Base-by-base conservation (phyloP, 2,329 filamentous ascomycete species). In the Colletotrichum sp. region DNA sequence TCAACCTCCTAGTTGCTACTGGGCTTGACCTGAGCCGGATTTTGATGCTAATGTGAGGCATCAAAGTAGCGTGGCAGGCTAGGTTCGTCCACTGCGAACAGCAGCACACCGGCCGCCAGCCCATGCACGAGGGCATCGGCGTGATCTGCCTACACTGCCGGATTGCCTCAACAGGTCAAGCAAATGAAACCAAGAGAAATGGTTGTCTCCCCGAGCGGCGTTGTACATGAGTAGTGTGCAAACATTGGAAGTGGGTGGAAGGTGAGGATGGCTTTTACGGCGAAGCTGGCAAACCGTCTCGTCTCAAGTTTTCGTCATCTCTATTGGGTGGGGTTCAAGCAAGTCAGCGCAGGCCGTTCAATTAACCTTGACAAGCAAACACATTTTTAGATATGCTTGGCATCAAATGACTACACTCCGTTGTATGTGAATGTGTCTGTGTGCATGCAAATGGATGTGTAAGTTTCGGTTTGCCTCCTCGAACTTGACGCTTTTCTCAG, bases 51-150 rank as follows among this genome's bases (percentile, higher is more conserved):
- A 60, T 48, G 26, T 15, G 34, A 61, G 58, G 70, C 70, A 69
- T 52, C 16, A 38, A 67, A 34, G 48, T 58, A 66, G 67, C 36
- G 67, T 61, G 60, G 60, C 71, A 38, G 60, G 60, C 67, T 66
- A 66, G 67, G 67, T 71, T 74, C 71, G 18, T 74, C 68, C 52
- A 61, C 70, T 74, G 71, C 48, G 67, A 66, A 71, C 60, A 21
- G 48, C 30, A 66, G 62, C 48, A 71, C 48, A 36, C 61, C 65
- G 26, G n/a, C 55, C 32, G 36, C 28, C 28, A 32, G 28, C 18
- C 58, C 26, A 62, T 52, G 64, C 70, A 72, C 21, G 26, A 61
- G 18, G 16, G 12, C 36, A n/a, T 18, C 34, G 34, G 52, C n/a
- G 24, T 28, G 52, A 26, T 60, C 52, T 72, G 4, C 52, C 36